Evolutionary conservation across 805 yeast species (phyloP).

Genomic region (Phaffomyces opuntiae): DNA sequence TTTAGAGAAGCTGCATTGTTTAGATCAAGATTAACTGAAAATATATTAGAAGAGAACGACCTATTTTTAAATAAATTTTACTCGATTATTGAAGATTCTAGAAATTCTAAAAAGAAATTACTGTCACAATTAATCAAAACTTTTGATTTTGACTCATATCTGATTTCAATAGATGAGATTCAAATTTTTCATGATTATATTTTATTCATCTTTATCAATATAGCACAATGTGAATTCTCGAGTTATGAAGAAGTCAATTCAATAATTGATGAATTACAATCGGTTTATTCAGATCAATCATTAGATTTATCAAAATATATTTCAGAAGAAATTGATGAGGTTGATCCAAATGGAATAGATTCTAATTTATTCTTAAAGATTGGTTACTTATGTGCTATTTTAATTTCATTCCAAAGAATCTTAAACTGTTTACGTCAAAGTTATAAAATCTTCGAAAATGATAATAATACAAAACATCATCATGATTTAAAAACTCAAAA

Average conservation of each 20-base stretch:
- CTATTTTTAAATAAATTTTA: constrained; percentile 35
- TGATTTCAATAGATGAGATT: constrained; percentile 11
- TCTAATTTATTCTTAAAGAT: not conserved
- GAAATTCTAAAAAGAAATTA: constrained; percentile 37
- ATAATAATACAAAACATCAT: constrained; percentile 1
- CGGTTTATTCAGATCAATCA: constrained; percentile 7
- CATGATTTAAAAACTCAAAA: constrained; percentile 8
- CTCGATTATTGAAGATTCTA: constrained; percentile 33
- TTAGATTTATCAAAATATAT: constrained; percentile 2
- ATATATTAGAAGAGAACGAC: constrained; percentile 23
- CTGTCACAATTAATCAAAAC: constrained; percentile 27
- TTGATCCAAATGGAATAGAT: not conserved
- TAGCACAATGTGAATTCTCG: constrained; percentile 32
- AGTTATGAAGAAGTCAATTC: constrained; percentile 46
- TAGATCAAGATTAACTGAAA: constrained; percentile 23
- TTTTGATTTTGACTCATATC: constrained; percentile 22
- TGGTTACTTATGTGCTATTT: constrained; percentile 6
- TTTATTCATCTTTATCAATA: constrained; percentile 31
- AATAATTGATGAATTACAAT: constrained; percentile 37
- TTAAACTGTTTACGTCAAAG: constrained; percentile 3
- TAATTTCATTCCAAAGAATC: constrained; percentile 3
- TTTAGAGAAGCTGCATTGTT: constrained; percentile 46
- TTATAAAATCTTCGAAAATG: constrained; percentile 9
- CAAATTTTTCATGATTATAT: constrained; percentile 22
- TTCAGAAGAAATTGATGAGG: not conserved